Evolutionary conservation across 106 monocot genomes (phyloP).

Genomic region (Apostasia ramifera): DNA sequence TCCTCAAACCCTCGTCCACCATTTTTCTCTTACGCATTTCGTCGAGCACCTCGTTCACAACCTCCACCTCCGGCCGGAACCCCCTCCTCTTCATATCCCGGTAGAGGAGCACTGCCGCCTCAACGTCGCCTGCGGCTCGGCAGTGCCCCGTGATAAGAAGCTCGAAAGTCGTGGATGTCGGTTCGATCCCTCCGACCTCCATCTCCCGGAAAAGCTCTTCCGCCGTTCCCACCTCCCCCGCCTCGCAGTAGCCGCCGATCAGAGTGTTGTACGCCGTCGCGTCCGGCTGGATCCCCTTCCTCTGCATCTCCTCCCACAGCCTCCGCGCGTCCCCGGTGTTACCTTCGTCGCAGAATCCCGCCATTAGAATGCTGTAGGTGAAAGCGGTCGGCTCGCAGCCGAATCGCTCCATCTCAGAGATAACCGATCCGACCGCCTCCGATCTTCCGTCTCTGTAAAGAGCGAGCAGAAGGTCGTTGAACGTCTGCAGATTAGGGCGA

Average conservation of each 20-base stretch:
- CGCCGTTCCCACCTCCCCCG: slow-evolving; percentile 26
- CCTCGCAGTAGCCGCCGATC: slow-evolving; percentile 41
- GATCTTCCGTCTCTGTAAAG: slow-evolving; percentile 39
- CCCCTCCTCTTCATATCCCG: slow-evolving; percentile 45
- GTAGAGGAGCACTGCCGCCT: slow-evolving; percentile 25
- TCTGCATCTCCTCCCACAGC: slow-evolving; percentile 47
- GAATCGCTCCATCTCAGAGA: slow-evolving; percentile 36
- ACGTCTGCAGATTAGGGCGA: slow-evolving; percentile 24
- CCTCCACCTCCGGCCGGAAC: slow-evolving; percentile 12
- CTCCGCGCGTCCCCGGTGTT: slow-evolving; percentile 25
- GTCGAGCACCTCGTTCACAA: slow-evolving; percentile 33
- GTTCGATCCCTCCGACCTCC: slow-evolving; percentile 29
- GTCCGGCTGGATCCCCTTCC: slow-evolving; percentile 30
- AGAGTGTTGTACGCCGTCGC: slow-evolving; percentile 53
- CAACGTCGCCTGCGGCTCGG: slow-evolving; percentile 13
- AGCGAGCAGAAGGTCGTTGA: slow-evolving; percentile 53
- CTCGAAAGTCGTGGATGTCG: slow-evolving; percentile 36
- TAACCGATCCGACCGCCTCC: slow-evolving; percentile 15
- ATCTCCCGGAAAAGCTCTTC: slow-evolving; percentile 56
- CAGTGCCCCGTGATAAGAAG: slow-evolving; percentile 37
- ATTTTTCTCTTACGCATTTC: slow-evolving; percentile 35
- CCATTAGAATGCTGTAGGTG: slow-evolving; percentile 57
- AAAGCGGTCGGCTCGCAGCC: slow-evolving; percentile 34
- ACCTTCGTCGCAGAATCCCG: slow-evolving; percentile 39
- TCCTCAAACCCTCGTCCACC: slow-evolving; percentile 32